These are phyloP conservation scores for Taphrina communis DNA, from an alignment of 1,139 yeast genomes.

Conservation along the genomic window DNA sequence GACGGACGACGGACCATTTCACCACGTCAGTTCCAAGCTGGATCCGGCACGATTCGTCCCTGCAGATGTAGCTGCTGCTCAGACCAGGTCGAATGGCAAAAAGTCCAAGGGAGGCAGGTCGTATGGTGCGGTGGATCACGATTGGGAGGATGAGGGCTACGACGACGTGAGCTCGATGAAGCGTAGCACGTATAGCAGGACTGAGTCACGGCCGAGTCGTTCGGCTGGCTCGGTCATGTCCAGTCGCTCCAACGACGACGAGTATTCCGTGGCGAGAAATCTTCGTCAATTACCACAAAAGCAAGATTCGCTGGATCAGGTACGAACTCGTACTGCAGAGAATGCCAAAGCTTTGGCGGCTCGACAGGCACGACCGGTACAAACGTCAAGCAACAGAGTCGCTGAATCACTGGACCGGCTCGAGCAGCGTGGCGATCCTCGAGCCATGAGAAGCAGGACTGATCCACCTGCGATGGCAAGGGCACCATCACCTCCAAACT, in stretches of 20 bases:
- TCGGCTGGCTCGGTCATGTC: constrained; percentile 6
- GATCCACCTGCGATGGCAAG: background rate
- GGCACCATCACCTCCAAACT: background rate
- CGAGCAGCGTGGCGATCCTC: background rate
- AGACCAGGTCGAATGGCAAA: constrained; percentile 1
- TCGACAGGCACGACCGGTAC: background rate
- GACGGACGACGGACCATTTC: constrained; percentile 21
- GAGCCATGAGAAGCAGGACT: background rate
- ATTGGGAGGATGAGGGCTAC: constrained; percentile 20
- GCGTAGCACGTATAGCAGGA: background rate
- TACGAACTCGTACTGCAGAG: background rate
- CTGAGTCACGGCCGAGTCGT: background rate
- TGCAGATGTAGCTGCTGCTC: background rate
- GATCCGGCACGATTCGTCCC: constrained; percentile 21
- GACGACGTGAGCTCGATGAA: constrained; percentile 4
- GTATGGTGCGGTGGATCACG: constrained; percentile 2
- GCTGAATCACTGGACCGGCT: background rate
- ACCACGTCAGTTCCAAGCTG: constrained; percentile 26
- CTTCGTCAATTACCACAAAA: background rate
- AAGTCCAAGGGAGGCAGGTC: background rate
- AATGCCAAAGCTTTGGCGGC: background rate
- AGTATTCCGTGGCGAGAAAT: background rate
- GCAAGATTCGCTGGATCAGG: background rate
- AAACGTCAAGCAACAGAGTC: background rate
- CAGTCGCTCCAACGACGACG: background rate